These are phyloP conservation scores for Parsonsia alboflavescens DNA, from an alignment of 257 asterid genomes.

Conservation along the genomic window DNA sequence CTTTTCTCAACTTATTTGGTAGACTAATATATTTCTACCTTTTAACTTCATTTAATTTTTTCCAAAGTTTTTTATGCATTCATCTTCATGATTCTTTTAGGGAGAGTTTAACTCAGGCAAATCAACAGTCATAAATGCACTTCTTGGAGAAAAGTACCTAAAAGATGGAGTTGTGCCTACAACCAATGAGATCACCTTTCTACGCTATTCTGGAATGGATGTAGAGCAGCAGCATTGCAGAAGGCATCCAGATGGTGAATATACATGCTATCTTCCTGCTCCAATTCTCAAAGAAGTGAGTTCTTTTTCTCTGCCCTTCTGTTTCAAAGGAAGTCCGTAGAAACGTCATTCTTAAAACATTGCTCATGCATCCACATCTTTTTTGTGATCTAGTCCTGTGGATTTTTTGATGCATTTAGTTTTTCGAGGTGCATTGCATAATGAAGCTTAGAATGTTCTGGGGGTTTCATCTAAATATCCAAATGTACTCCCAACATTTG, in stretches of 20 bases:
- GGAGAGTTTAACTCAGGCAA: conserved; percentile 99
- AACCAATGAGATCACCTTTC: conserved; percentile 92
- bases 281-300: conserved; percentile 90
- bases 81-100: conserved; percentile 38
- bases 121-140: conserved; percentile 93
- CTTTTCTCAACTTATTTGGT: not conserved
- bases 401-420: not conserved
- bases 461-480: not conserved
- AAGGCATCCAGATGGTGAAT: conserved; percentile 97
- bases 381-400: not conserved
- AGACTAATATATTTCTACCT: not conserved
- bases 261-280: conserved; percentile 85
- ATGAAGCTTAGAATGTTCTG: not conserved
- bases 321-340: not conserved
- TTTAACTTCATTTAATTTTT: not conserved
- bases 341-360: not conserved
- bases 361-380: not conserved
- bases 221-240: conserved; percentile 61
- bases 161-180: conserved; percentile 96
- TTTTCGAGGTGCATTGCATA: not conserved
- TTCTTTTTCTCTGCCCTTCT: conserved; percentile 6
- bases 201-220: conserved; percentile 68
- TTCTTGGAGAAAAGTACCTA: conserved; percentile 84
- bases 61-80: not conserved
- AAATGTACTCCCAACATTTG: not conserved